These are phyloP conservation scores for Truncatella angustata DNA, from an alignment of 2,329 filamentous ascomycete species.

Conservation along the genomic window DNA sequence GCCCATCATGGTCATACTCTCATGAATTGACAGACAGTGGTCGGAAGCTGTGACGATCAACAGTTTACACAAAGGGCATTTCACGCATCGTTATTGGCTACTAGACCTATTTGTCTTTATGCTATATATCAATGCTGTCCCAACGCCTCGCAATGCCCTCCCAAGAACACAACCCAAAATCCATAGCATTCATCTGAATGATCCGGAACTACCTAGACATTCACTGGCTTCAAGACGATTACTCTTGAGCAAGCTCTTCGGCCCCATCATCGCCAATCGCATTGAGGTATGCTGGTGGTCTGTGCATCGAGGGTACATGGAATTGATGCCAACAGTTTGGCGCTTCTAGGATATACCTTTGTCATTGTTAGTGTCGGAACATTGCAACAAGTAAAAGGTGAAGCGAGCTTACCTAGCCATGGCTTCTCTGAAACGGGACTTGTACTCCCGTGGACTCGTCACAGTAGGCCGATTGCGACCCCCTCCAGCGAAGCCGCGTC, in stretches of 20 bases:
- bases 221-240: background rate
- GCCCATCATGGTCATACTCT: no score
- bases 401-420: constrained; percentile 74
- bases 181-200: no score
- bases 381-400: background rate
- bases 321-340: constrained; percentile 78
- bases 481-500: constrained; percentile 77
- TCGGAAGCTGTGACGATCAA: no score
- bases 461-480: constrained; percentile 87
- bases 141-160: constrained; percentile 5
- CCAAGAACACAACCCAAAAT: background rate
- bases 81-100: no score
- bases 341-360: constrained; percentile 68
- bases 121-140: background rate
- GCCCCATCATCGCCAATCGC: constrained; percentile 15
- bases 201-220: background rate
- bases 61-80: no score
- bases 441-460: constrained; percentile 96
- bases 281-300: constrained; percentile 21
- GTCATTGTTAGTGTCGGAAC: background rate
- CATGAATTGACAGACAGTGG: no score
- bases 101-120: background rate
- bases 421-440: constrained; percentile 89
- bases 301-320: constrained; percentile 28
- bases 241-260: background rate